These are phyloP conservation scores for Pseudogymnoascus sp. DNA, from an alignment of 2,329 filamentous ascomycete species.

Conservation along the genomic window DNA sequence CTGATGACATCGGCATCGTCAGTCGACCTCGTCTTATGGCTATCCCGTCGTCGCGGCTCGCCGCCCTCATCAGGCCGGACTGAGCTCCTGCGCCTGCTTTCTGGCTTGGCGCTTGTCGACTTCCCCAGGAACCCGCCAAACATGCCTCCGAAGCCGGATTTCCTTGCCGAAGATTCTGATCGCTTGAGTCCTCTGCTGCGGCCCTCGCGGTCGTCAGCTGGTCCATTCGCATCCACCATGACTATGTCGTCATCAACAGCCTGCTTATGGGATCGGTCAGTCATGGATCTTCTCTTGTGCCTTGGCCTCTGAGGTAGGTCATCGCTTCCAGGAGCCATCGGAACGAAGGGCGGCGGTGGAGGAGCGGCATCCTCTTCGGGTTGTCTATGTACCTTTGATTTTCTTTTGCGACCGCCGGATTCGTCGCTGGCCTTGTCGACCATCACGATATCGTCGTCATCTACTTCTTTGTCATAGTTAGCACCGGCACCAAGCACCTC, in stretches of 20 bases:
- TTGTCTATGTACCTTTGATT: slow-evolving; percentile 35
- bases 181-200: slow-evolving; percentile 39
- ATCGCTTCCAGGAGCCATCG: slow-evolving; percentile 25
- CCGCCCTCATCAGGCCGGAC: slow-evolving; percentile 45
- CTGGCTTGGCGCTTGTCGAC: slow-evolving; percentile 35
- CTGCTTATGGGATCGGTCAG: slow-evolving; percentile 50
- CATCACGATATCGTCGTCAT: slow-evolving; percentile 47
- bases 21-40: slow-evolving; percentile 32
- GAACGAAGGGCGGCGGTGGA: slow-evolving; percentile 22
- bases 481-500: not conserved
- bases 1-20: slow-evolving; percentile 39
- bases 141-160: slow-evolving; percentile 51
- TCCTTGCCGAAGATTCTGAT: slow-evolving; percentile 55
- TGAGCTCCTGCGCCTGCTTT: slow-evolving; percentile 44
- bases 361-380: slow-evolving; percentile 19
- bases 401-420: slow-evolving; percentile 25
- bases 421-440: slow-evolving; percentile 35
- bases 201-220: slow-evolving; percentile 30
- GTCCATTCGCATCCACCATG: slow-evolving; percentile 46
- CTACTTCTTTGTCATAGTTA: slow-evolving; percentile 23
- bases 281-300: slow-evolving; percentile 24
- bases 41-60: slow-evolving; percentile 27
- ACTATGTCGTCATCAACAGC: slow-evolving; percentile 57
- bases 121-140: slow-evolving; percentile 52
- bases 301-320: slow-evolving; percentile 23